phyloP scores from a whole-genome alignment of 768 basidiomycete species.

The Xerocomus potaroensis region DNA sequence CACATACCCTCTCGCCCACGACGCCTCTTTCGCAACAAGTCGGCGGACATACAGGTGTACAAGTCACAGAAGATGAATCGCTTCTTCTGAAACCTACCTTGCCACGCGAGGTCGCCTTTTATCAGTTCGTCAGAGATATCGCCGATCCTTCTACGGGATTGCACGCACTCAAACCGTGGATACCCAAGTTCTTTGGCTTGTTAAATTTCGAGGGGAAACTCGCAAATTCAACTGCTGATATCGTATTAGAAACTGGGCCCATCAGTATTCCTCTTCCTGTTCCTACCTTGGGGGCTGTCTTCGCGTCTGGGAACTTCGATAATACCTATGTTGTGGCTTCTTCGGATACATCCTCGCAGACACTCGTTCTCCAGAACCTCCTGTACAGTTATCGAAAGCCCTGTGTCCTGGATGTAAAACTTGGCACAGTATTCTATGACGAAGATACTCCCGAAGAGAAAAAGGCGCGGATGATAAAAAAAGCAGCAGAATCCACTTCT shows the following conservation, averaged over 20 bases:
- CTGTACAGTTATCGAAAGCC: conserved; percentile 70
- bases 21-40: conserved; percentile 58
- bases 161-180: conserved; percentile 45
- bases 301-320: background rate
- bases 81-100: conserved; percentile 80
- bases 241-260: conserved; percentile 4
- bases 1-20: conserved; percentile 19
- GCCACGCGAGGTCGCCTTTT: conserved; percentile 65
- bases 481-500: conserved; percentile 68
- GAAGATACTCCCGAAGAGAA: conserved; percentile 66
- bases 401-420: conserved; percentile 88
- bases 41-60: conserved; percentile 77
- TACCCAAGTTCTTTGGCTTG: conserved; percentile 78
- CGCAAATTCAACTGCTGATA: conserved; percentile 10
- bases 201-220: conserved; percentile 61
- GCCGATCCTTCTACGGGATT: conserved; percentile 24
- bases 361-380: conserved; percentile 83
- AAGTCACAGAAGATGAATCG: conserved; percentile 63
- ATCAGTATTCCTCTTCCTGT: conserved; percentile 25
- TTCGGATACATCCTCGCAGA: conserved; percentile 39
- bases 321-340: background rate
- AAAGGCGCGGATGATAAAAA: conserved; percentile 67
- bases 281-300: conserved; percentile 46
- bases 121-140: conserved; percentile 43
- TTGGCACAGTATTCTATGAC: conserved; percentile 87